Base-by-base conservation (phyloP, 129 eudicot genomes). In the Chrysanthemum lavandulifolium region DNA sequence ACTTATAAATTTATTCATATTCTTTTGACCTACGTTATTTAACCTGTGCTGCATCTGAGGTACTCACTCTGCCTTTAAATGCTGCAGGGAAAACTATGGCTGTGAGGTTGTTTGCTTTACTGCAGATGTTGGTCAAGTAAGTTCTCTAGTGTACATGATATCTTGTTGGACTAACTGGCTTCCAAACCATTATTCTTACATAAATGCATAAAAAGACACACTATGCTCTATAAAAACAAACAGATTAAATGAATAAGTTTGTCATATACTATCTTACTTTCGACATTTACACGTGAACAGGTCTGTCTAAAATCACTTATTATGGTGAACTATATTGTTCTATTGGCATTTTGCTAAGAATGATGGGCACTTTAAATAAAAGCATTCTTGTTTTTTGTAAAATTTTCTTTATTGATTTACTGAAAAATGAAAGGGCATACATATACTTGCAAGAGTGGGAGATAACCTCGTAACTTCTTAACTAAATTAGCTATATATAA, bases 21-120 rank as follows among this genome's bases (percentile, higher is more conserved):
- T 40, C 27, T 67, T 33, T 9, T 13, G 13, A 31, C 33, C 8
- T 66, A 33, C 55, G n/a, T 80, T 69, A 15, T 43, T 2, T 18
- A 40, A 7, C 47, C 47, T 40, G 47, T 31, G 54, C 55, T 74
- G 63, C 19, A 70, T 62, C 52, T 3, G 53, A 18, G 70, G 3
- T 51, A 68, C 52, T 73, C 11, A 54, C 56, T 43, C 49, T 12
- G 14, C 55, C 25, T 53, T 73, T 57, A 40, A 53, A 61, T 52
- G 19, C 55, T 77, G 81, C 96, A 92, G 98, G 89, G 97, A 89
- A 84, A 89, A 93, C 65, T 93, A 93, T 87, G 98, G 98, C 55
- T 93, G 97, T 51, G 98, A 93, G 86, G 98, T 93, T 80, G 98
- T 93, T 49, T 93, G 98, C 82, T 93, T 93, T 77, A 93, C 96